Evolutionary conservation across 31 red algal species (phyloP), one percentile per base, ranked within the genome.

Genomic region (Asparagopsis taxiformis): DNA sequence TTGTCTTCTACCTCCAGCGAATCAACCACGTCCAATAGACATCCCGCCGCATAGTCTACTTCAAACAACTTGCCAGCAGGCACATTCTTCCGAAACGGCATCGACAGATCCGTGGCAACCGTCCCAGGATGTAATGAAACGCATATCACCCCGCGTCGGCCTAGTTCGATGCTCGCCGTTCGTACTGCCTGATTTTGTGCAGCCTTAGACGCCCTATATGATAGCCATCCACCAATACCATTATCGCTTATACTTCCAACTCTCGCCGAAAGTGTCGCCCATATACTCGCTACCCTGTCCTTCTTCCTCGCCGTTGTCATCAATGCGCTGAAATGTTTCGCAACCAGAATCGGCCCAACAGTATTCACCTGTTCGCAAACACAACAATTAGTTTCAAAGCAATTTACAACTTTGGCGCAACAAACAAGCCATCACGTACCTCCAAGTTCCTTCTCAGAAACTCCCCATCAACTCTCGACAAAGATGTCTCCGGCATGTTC

Each of bases 51-150:
- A 30, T 62, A 33, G 13, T 94, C 84, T 10, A 84, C 83, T 0
- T 58, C 50, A 46, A 88, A 87, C 58, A 94, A 51, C 44, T 89
- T 79, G 2, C 56, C 76, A 1, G 36, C 31, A n/a, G 24, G 41
- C 28, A 94, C 91, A 51, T 82, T 81, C 49, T 80, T 76, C 30
- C 65, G 77, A 77, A 94, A 94, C 36, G 91, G 91, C 26, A 31
- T 52, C 10, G 84, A 89, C 43, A 94, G 71, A 57, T 89, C 91
- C 35, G 91, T 94, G 2, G 64, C 68, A 20, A 75, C 68, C 20
- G 91, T 94, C 9, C 91, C 91, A 13, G 91, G 91, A 51, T 94
- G 91, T 38, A 94, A 32, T 22, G 82, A 69, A 0, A 84, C 70
- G 39, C 78, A 76, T 33, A 84, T 71, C 13, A 85, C 65, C 22